phyloP scores from a whole-genome alignment of 495 filamentous ascomycete genomes.

The Annulohypoxylon bovei region DNA sequence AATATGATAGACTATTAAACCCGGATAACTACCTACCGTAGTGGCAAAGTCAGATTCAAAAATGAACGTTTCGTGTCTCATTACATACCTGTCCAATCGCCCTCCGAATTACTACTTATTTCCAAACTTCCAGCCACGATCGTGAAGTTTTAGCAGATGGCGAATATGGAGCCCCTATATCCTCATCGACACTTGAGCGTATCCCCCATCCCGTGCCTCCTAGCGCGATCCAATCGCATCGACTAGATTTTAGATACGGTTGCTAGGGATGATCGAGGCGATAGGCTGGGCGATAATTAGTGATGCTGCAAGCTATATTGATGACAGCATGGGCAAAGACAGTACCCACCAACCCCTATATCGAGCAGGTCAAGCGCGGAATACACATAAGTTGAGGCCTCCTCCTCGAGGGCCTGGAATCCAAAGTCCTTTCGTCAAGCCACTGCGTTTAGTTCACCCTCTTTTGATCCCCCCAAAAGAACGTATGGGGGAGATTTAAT shows the following conservation, averaged over 20 bases:
- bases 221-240: too few relatives aligned
- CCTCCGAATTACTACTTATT: neutral
- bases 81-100: neutral
- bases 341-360: slow-evolving; percentile 14
- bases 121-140: neutral
- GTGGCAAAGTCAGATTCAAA: slow-evolving; percentile 11
- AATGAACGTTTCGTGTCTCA: slow-evolving; percentile 21
- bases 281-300: slow-evolving; percentile 20
- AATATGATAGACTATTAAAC: neutral
- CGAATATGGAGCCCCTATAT: neutral
- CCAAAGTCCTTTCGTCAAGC: too few relatives aligned
- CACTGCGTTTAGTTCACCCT: too few relatives aligned
- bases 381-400: slow-evolving; percentile 28
- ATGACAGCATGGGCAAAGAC: neutral
- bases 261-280: slow-evolving; percentile 20
- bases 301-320: neutral
- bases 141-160: neutral
- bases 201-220: neutral
- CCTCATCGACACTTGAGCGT: neutral
- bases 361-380: slow-evolving; percentile 23
- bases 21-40: neutral
- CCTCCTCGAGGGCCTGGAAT: slow-evolving; percentile 7
- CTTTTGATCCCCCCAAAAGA: too few relatives aligned
- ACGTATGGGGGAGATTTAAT: too few relatives aligned
- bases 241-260: too few relatives aligned